These are phyloP conservation scores for Saccharomycopsis schoenii DNA, from an alignment of 805 yeast species.

Conservation along the genomic window DNA sequence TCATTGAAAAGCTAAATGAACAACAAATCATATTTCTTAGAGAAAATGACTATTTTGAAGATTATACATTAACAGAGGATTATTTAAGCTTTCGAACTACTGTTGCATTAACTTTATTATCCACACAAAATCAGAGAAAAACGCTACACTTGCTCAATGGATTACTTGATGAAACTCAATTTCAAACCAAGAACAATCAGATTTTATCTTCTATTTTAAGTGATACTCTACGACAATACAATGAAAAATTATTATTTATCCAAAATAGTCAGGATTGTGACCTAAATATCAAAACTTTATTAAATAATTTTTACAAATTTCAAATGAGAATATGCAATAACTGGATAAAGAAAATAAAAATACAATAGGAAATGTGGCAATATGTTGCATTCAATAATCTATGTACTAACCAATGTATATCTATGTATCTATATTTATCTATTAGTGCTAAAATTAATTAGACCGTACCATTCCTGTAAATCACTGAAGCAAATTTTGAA, in stretches of 20 bases:
- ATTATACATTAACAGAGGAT: constrained; percentile 50
- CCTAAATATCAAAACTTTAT: background rate
- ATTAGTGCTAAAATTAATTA: background rate
- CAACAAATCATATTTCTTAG: constrained; percentile 38
- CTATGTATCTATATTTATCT: background rate
- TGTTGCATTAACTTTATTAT: constrained; percentile 56
- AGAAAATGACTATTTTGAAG: constrained; percentile 53
- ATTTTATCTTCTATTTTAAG: constrained; percentile 21
- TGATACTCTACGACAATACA: background rate
- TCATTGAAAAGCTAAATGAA: constrained; percentile 29
- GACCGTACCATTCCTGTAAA: constrained; percentile 1
- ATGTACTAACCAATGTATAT: no score
- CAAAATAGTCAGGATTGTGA: background rate
- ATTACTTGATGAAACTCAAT: constrained; percentile 36
- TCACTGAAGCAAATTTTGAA: constrained; percentile 14
- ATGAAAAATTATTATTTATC: background rate
- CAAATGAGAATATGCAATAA: constrained; percentile 2
- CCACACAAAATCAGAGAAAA: constrained; percentile 18
- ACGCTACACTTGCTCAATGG: constrained; percentile 27
- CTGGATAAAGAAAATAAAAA: background rate
- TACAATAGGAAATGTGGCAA: background rate
- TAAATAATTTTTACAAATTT: background rate
- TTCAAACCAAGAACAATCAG: constrained; percentile 24
- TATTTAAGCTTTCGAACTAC: constrained; percentile 64
- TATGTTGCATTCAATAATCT: background rate